Base-by-base conservation (phyloP, 192 early-diverging fungal species). In the Podila verticillata region DNA sequence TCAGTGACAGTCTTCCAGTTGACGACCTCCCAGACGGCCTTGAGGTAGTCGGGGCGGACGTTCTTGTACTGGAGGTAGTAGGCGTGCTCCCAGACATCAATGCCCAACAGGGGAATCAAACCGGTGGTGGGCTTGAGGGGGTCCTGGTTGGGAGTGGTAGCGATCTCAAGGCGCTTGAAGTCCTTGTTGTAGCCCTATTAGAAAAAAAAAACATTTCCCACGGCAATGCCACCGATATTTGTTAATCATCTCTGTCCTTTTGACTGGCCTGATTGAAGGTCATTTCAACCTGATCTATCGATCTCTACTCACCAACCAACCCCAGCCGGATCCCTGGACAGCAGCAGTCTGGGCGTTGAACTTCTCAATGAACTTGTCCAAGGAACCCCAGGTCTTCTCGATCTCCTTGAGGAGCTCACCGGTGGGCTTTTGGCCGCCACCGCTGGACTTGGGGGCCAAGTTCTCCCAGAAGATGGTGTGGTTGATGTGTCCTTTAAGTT, bases 41-140 rank as follows among this genome's bases (percentile, higher is more conserved):
- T 95, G 62, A 99, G 85, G 83, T 99, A 99, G 61, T 97, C 95
- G n/a, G 95, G 94, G 73, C 95, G 94, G 51, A 93, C 97, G 84
- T 99, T 97, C 88, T 96, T 96, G 91, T 97, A 97, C 84, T 99
- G 94, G 61, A 99, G 85, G 77, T 99, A 98, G 86, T 97, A 98
- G 22, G 97, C 90, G 63, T 98, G 96, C 83, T 96, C 96, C 96
- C 95, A 97, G 13, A 96, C 96, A 82, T 99, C 97, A 68, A 97
- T 83, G 30, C 95, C 97, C 59, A 99, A 87, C 31, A 98, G 81
- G 32, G 97, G 97, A 35, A 92, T 84, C 68, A 92, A 89, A 20
- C 87, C 90, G 63, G 89, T 81, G 24, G 82, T 83, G 19, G 78
- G 48, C 63, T 68, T 68, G 56, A 81, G 83, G 44, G 93, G 93